These are phyloP conservation scores for Postia placenta DNA, from an alignment of 768 basidiomycete species.

Conservation along the genomic window DNA sequence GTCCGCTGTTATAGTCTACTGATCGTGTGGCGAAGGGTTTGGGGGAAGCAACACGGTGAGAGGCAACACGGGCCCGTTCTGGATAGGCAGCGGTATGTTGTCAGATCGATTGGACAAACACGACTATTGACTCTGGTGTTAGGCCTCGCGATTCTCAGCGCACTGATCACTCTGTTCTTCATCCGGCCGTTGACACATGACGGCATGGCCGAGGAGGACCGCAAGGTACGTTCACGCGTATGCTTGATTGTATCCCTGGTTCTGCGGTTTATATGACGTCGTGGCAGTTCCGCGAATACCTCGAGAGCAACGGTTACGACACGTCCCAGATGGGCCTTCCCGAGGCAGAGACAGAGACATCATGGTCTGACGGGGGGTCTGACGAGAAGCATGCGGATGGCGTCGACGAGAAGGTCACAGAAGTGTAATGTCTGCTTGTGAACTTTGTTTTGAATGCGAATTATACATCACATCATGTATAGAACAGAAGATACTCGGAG, in stretches of 20 bases:
- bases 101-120: background rate
- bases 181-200: conserved; percentile 70
- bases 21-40: conserved; percentile 39
- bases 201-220: conserved; percentile 76
- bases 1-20: too few species aligned
- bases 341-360: background rate
- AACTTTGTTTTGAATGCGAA: too few species aligned
- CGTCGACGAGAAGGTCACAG: background rate
- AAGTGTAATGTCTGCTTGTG: background rate
- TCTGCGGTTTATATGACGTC: background rate
- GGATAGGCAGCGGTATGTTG: conserved; percentile 64
- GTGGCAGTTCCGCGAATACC: conserved; percentile 74
- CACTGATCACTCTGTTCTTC: conserved; percentile 64
- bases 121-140: background rate
- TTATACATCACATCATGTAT: too few species aligned
- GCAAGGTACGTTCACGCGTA: conserved; percentile 35
- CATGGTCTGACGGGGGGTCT: background rate
- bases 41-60: conserved; percentile 43
- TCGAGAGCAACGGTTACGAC: conserved; percentile 76
- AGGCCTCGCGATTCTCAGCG: conserved; percentile 74
- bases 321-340: conserved; percentile 62
- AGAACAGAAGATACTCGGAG: too few species aligned
- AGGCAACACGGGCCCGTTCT: conserved; percentile 84
- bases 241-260: background rate
- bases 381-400: background rate